phyloP scores from a whole-genome alignment of 2,329 filamentous ascomycete species.

The Diaporthe eres region DNA sequence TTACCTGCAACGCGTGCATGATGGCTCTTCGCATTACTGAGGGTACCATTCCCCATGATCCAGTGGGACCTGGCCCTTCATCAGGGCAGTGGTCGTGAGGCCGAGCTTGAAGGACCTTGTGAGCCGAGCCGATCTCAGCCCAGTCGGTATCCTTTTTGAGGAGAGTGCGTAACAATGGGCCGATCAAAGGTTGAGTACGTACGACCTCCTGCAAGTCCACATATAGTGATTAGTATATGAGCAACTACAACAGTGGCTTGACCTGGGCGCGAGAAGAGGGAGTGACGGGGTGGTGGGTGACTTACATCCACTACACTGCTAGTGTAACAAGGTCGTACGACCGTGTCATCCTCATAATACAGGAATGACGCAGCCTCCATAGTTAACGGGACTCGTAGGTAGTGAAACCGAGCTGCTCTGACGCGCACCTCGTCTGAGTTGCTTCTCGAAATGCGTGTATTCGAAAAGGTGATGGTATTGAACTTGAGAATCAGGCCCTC shows the following conservation, averaged over 20 bases:
- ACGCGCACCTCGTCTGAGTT: background rate
- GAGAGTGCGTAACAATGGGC: background rate
- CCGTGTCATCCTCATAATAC: background rate
- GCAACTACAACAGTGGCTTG: background rate
- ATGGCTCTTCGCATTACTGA: background rate
- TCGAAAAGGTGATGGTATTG: background rate
- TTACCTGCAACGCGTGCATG: conserved; percentile 9
- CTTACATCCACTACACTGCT: background rate
- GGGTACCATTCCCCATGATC: background rate
- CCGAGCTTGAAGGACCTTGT: conserved; percentile 14
- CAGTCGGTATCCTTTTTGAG: background rate
- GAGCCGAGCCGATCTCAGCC: background rate
- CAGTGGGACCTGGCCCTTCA: background rate
- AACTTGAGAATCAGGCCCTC: conserved; percentile 2
- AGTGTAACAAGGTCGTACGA: background rate
- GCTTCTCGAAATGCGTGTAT: background rate
- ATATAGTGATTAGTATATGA: background rate
- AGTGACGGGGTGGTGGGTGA: background rate
- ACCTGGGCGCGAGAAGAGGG: background rate
- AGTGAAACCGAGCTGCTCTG: conserved; percentile 17
- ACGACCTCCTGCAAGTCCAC: background rate
- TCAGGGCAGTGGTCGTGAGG: background rate
- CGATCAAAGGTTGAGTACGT: background rate
- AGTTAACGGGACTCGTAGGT: background rate
- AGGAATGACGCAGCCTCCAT: conserved; percentile 8